Conservation (phyloP, 2,329 filamentous ascomycete genomes). For the Incumbomyces lentus region DNA sequence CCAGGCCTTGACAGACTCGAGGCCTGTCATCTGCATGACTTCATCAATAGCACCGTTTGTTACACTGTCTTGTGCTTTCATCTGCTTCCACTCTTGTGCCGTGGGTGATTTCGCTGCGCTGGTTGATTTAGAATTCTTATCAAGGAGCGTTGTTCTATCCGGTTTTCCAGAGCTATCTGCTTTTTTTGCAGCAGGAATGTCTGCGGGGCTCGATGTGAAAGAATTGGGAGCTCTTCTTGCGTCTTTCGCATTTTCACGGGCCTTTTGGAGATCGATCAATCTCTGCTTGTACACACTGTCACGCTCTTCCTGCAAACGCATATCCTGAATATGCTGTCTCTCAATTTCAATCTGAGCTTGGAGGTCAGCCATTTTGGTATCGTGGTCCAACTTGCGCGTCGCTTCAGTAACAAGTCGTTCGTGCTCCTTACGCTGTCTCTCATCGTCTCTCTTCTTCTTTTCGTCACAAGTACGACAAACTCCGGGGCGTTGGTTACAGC, state of each 20-base stretch:
- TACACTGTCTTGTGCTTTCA: slow-evolving; percentile 46
- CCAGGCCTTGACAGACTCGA: slow-evolving; percentile 57
- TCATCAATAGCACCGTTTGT: slow-evolving; percentile 47
- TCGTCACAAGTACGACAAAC: slow-evolving; percentile 43
- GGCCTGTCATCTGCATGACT: slow-evolving; percentile 60
- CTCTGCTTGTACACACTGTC: slow-evolving; percentile 7
- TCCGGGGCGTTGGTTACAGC: slow-evolving; percentile 29
- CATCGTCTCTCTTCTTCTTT: slow-evolving; percentile 31
- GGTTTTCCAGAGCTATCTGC: background rate
- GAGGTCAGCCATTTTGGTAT: slow-evolving; percentile 18
- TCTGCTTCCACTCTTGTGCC: slow-evolving; percentile 49
- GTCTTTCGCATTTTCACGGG: slow-evolving; percentile 1
- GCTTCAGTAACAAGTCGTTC: slow-evolving; percentile 25
- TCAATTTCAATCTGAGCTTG: slow-evolving; percentile 21
- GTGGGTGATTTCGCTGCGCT: slow-evolving; percentile 25
- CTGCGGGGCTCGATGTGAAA: background rate
- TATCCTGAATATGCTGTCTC: slow-evolving; percentile 15
- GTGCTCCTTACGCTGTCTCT: slow-evolving; percentile 36
- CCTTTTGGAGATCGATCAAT: slow-evolving; percentile 11
- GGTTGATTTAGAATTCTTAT: slow-evolving; percentile 7
- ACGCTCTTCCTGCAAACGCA: slow-evolving; percentile 17
- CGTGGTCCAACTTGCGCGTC: slow-evolving; percentile 12
- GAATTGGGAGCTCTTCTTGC: slow-evolving; percentile 2
- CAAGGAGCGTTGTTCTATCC: background rate
- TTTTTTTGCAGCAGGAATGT: background rate